These are phyloP conservation scores for Odonthalia washingtoniensis DNA, from an alignment of 31 red algal species.

Conservation along the genomic window DNA sequence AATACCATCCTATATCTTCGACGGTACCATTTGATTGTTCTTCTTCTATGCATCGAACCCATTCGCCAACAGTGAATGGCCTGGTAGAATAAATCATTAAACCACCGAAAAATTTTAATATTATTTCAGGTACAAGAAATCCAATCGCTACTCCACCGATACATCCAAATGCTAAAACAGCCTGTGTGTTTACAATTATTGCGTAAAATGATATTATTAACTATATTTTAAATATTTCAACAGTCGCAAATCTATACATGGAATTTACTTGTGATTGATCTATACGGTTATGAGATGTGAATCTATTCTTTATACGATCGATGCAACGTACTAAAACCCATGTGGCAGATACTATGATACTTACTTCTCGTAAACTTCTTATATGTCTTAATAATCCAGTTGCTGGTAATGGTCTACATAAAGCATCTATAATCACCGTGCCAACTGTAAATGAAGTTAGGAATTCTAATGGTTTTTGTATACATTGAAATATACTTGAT, in stretches of 20 bases:
- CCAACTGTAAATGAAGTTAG: constrained; percentile 89
- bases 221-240: constrained; percentile 72
- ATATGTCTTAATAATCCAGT: too few relatives aligned
- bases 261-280: constrained; percentile 96
- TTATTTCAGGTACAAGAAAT: constrained; percentile 98
- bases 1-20: constrained; percentile 99
- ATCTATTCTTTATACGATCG: constrained; percentile 85
- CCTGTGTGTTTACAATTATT: constrained; percentile 92
- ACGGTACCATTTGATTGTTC: constrained; percentile 91
- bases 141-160: constrained; percentile 99
- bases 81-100: constrained; percentile 98
- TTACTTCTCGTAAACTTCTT: constrained; percentile 89
- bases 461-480: constrained; percentile 98
- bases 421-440: constrained; percentile 87
- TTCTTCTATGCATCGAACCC: constrained; percentile 96
- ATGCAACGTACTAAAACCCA: constrained; percentile 99
- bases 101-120: constrained; percentile 98
- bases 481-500: constrained; percentile 99
- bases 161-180: constrained; percentile 98
- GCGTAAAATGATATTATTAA: constrained; percentile 95
- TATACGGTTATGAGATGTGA: constrained; percentile 81
- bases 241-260: constrained; percentile 86
- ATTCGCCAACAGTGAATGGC: constrained; percentile 97
- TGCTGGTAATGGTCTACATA: constrained; percentile 88
- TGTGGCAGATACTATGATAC: constrained; percentile 92